A percentile compares a stretch with the other conserved stretches of the same genome.
phyloP scores from a whole-genome alignment of 208 protist species.

The Borovskyia barvae region DNA sequence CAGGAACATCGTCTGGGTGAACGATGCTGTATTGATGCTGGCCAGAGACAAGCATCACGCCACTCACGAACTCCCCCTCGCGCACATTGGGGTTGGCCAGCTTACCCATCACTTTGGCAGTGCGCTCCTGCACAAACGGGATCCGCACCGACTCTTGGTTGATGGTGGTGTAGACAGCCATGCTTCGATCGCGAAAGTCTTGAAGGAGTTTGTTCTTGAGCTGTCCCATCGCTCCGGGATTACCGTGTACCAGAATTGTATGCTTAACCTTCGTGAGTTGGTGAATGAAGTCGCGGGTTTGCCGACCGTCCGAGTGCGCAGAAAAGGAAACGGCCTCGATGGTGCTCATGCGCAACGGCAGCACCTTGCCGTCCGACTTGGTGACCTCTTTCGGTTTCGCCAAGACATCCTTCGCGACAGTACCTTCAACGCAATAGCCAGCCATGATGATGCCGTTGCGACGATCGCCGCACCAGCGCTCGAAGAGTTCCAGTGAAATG shows the following conservation, averaged over 20 bases:
- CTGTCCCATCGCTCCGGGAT: slow-evolving; percentile 92
- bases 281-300: slow-evolving; percentile 91
- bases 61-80: slow-evolving; percentile 74
- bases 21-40: slow-evolving; percentile 85
- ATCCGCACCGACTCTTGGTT: slow-evolving; percentile 94
- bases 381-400: slow-evolving; percentile 86
- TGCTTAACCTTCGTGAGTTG: slow-evolving; percentile 77
- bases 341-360: slow-evolving; percentile 90
- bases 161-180: slow-evolving; percentile 90
- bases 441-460: slow-evolving; percentile 97
- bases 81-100: slow-evolving; percentile 50
- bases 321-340: slow-evolving; percentile 97
- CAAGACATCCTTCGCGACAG: slow-evolving; percentile 94
- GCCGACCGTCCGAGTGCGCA: slow-evolving; percentile 96
- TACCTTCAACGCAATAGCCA: slow-evolving; percentile 97
- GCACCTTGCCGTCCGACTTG: slow-evolving; percentile 82
- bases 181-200: slow-evolving; percentile 75
- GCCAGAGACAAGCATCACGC: slow-evolving; percentile 85
- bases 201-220: slow-evolving; percentile 90
- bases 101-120: slow-evolving; percentile 89
- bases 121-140: slow-evolving; percentile 92
- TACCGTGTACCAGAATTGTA: slow-evolving; percentile 96
- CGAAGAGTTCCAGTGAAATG: slow-evolving; percentile 97
- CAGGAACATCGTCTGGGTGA: slow-evolving; percentile 79
- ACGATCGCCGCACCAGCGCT: slow-evolving; percentile 95